Evolutionary conservation across 805 yeast genomes (phyloP).

Genomic region (Hyphopichia homilentoma): DNA sequence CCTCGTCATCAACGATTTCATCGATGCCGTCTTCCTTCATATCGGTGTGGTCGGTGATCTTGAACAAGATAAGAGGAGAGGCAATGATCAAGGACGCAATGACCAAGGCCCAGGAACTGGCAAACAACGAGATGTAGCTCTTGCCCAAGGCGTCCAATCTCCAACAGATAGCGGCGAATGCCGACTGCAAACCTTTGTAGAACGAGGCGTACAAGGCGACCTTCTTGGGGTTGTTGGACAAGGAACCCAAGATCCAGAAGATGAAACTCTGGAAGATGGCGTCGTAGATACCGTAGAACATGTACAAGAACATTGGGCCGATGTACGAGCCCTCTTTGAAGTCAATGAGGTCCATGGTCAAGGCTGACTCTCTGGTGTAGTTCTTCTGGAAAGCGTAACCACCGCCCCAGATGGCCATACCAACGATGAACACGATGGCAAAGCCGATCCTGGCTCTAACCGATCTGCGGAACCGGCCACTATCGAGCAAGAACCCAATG

Average conservation of each 20-base stretch:
- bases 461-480: constrained; percentile 36
- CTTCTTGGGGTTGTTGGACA: constrained; percentile 55
- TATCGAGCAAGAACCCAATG: constrained; percentile 49
- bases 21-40: constrained; percentile 27
- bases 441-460: constrained; percentile 46
- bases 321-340: constrained; percentile 45
- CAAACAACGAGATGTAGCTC: constrained; percentile 42
- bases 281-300: constrained; percentile 58
- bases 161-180: constrained; percentile 63
- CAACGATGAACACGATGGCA: constrained; percentile 32
- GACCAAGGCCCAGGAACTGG: constrained; percentile 49
- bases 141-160: constrained; percentile 43
- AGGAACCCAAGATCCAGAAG: constrained; percentile 57
- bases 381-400: constrained; percentile 47
- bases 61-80: constrained; percentile 42
- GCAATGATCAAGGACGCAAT: constrained; percentile 48
- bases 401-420: constrained; percentile 57
- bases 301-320: constrained; percentile 60
- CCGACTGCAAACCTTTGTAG: constrained; percentile 62
- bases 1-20: constrained; percentile 18
- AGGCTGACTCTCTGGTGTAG: constrained; percentile 35
- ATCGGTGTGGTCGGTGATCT: constrained; percentile 42
- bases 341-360: constrained; percentile 33
- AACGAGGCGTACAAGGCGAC: constrained; percentile 56
- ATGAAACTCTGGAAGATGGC: constrained; percentile 57